phyloP scores from a whole-genome alignment of 2,329 filamentous ascomycete genomes.

The Aspergillus sp. region DNA sequence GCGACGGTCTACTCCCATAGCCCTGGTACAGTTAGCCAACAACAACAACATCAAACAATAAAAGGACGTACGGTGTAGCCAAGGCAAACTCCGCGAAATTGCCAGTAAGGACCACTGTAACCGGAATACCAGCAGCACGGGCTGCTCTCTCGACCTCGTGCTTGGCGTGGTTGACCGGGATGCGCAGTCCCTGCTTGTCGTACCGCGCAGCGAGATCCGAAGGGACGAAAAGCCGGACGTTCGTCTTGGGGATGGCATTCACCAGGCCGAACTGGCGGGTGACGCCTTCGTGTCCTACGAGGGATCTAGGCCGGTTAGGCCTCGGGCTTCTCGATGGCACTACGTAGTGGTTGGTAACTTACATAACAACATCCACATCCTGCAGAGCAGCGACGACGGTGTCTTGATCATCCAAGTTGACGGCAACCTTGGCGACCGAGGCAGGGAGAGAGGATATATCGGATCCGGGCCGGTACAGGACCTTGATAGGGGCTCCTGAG shows the following conservation, averaged over 20 bases:
- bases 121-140: slow-evolving; percentile 16
- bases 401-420: slow-evolving; percentile 16
- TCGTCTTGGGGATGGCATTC: slow-evolving; percentile 17
- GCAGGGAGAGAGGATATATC: slow-evolving; percentile 11
- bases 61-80: slow-evolving; percentile 10
- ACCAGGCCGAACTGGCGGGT: slow-evolving; percentile 13
- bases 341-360: not conserved
- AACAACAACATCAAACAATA: not conserved
- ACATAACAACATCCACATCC: slow-evolving; percentile 23
- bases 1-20: slow-evolving; percentile 13
- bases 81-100: slow-evolving; percentile 20
- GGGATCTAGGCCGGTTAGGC: slow-evolving; percentile 11
- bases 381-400: slow-evolving; percentile 8
- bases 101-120: slow-evolving; percentile 10
- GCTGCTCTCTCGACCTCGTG: slow-evolving; percentile 15
- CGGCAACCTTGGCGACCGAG: slow-evolving; percentile 7
- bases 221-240: slow-evolving; percentile 19
- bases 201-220: slow-evolving; percentile 16
- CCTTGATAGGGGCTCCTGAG: slow-evolving; percentile 16
- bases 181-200: slow-evolving; percentile 13
- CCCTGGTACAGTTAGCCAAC: slow-evolving; percentile 1
- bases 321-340: not conserved
- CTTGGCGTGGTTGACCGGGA: slow-evolving; percentile 12
- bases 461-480: slow-evolving; percentile 18
- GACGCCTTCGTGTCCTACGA: slow-evolving; percentile 18